These are phyloP conservation scores for Eucalyptus guilfoylei DNA, from an alignment of 345 rosid genomes.

Conservation along the genomic window DNA sequence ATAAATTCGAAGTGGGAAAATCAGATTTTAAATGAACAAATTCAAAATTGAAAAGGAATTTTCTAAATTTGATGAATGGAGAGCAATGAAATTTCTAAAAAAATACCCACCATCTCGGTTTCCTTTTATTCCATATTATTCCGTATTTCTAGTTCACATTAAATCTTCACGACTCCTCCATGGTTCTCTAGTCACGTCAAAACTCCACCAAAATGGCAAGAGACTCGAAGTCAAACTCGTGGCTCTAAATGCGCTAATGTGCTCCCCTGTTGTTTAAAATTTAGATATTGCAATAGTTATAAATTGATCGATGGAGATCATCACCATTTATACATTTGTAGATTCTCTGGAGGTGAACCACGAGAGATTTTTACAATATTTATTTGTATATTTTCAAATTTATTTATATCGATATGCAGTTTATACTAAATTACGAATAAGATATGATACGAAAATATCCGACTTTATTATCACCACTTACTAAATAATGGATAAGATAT, in stretches of 20 bases:
- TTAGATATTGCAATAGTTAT: fast-evolving
- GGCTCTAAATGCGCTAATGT: no score
- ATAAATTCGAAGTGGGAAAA: background rate
- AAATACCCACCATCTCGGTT: fast-evolving
- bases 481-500: fast-evolving
- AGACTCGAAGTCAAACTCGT: no score
- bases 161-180: background rate
- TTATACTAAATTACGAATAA: fast-evolving
- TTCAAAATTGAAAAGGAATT: no score
- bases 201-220: background rate
- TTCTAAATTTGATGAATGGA: background rate
- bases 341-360: fast-evolving
- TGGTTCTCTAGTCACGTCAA: background rate
- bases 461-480: fast-evolving
- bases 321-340: background rate
- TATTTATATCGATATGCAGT: fast-evolving
- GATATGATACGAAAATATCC: fast-evolving
- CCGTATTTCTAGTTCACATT: fast-evolving
- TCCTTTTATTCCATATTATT: background rate
- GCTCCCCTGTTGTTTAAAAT: background rate
- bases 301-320: background rate
- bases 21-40: fast-evolving
- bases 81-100: background rate
- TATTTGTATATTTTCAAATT: no score
- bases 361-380: fast-evolving